phyloP scores from a whole-genome alignment of 768 basidiomycete species.

The Cubamyces lactineus region DNA sequence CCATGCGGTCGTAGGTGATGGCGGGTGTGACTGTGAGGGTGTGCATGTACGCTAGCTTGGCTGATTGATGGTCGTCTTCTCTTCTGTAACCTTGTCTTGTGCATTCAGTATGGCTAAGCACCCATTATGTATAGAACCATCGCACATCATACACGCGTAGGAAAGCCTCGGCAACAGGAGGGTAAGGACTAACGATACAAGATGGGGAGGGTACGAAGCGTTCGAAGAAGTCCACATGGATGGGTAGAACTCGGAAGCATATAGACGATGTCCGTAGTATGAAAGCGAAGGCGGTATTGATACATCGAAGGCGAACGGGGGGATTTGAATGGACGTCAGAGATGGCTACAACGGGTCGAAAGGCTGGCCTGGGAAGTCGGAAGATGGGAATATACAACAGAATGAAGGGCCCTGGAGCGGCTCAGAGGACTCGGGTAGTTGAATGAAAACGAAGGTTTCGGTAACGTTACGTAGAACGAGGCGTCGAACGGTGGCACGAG shows the following conservation, averaged over 20 bases:
- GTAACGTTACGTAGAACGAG: background rate
- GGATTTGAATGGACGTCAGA: background rate
- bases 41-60: constrained; percentile 5
- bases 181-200: constrained; percentile 19
- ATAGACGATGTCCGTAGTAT: background rate
- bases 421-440: background rate
- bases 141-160: no score
- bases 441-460: constrained; percentile 1
- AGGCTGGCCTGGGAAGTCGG: background rate
- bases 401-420: background rate
- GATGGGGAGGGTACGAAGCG: background rate
- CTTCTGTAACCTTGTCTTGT: background rate
- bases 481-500: background rate
- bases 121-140: background rate
- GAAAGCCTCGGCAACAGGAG: background rate
- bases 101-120: background rate
- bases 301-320: background rate
- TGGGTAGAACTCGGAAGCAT: background rate
- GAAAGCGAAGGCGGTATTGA: constrained; percentile 2
- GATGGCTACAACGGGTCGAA: background rate
- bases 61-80: background rate
- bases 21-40: background rate
- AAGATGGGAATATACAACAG: background rate
- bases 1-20: no score
- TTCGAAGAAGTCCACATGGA: constrained; percentile 3